Base-by-base conservation (phyloP, 768 basidiomycete species). In the Auricularia heimuer region DNA sequence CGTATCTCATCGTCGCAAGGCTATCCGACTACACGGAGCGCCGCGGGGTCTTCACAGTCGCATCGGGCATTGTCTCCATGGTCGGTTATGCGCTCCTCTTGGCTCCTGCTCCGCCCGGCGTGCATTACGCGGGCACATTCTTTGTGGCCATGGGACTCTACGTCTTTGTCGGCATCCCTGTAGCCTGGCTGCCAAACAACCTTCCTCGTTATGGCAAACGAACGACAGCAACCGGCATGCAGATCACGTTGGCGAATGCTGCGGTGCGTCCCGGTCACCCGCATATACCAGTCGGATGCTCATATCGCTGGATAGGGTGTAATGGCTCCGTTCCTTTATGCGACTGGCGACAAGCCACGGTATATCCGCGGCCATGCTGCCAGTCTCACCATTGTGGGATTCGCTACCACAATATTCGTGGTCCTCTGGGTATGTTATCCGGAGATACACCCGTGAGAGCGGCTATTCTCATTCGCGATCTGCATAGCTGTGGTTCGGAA, bases 251-350 rank as follows among this genome's bases (percentile, higher is more conserved):
- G 29, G 64, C 62, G 10, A 65, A 65, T 47, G 33, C 54, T 16
- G 63, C 64, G 24, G 64, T 61, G 24, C 12, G 29, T 29, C 29
- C 29, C 29, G 29, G 29, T 29, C 29, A 29, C 29, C 29, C 29
- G 29, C 29, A 29, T 29, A 29, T 29, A 29, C 29, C 29, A 29
- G 29, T 29, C 29, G 29, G 29, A 29, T 29, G 29, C 29, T 29
- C 29, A 29, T 29, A 29, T 29, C 29, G 29, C 29, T 29, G 29
- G 29, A 29, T 29, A 65, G 64, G 64, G 64, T 7, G 58, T 65
- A 4, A 61, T 65, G 64, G 61, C 56, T 60, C 64, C 64, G 61
- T 65, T 65, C 35, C 8, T 65, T 10, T 65, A 65, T 24, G 56
- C 64, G 16, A 58, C 56, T 14, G 56, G 29, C 29, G 56, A 65